phyloP scores from a whole-genome alignment of 1,284 basidiomycete genomes.

The Microstroma glucosiphilum region DNA sequence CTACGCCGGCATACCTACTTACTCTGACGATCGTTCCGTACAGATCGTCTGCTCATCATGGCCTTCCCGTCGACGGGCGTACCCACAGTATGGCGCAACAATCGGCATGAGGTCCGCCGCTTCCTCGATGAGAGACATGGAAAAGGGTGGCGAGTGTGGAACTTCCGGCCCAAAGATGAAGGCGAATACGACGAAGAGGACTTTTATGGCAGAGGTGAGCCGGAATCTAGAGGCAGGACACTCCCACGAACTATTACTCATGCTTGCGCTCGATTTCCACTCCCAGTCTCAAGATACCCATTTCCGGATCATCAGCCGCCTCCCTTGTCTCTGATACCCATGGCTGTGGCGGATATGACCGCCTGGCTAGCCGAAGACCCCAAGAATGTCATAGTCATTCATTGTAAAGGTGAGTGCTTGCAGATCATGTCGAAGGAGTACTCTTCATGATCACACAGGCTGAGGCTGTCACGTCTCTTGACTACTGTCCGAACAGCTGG shows the following conservation, averaged over 20 bases:
- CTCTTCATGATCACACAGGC: background rate
- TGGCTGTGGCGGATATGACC: slow-evolving; percentile 70
- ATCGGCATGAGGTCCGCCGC: slow-evolving; percentile 66
- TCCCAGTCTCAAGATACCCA: slow-evolving; percentile 71
- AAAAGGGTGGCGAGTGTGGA: slow-evolving; percentile 76
- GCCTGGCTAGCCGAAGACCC: slow-evolving; percentile 67
- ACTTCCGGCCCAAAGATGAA: slow-evolving; percentile 58
- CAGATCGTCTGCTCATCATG: slow-evolving; percentile 65
- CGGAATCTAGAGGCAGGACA: slow-evolving; percentile 51
- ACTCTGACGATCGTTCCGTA: background rate
- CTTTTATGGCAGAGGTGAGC: slow-evolving; percentile 41
- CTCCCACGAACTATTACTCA: background rate
- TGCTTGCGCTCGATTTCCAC: background rate
- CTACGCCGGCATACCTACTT: slow-evolving; percentile 16
- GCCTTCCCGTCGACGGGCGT: slow-evolving; percentile 77
- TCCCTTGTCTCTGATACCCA: slow-evolving; percentile 69
- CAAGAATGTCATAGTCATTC: slow-evolving; percentile 70
- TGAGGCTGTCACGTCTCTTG: background rate
- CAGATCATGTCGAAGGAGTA: background rate
- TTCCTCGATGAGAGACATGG: slow-evolving; percentile 71
- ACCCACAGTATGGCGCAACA: slow-evolving; percentile 74
- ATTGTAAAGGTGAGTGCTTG: slow-evolving; percentile 68
- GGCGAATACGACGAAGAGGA: slow-evolving; percentile 54
- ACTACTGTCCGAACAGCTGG: slow-evolving; percentile 19
- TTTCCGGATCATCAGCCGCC: slow-evolving; percentile 73